A percentile compares a stretch with the other conserved stretches of the same genome.
Conservation (phyloP, 163 green algal species). For the Scenedesmus sp. region DNA sequence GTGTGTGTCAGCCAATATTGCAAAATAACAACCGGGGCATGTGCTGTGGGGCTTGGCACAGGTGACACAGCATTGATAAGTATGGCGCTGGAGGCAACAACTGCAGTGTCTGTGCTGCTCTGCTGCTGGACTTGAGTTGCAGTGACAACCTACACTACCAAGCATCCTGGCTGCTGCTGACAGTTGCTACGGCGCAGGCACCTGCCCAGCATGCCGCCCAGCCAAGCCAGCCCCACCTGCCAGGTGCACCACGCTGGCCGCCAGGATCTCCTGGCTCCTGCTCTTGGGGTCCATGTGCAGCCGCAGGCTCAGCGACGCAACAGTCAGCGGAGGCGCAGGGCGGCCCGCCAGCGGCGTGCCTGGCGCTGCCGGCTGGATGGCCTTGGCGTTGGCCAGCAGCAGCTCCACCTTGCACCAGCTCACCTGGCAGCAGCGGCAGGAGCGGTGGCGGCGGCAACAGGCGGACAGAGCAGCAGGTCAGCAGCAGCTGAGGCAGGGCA, state of each 20-base stretch:
- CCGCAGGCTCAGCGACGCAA: slow-evolving; percentile 93
- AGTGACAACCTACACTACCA: too few species aligned
- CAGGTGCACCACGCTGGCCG: slow-evolving; percentile 64
- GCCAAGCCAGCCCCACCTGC: background rate
- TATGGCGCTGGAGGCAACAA: too few species aligned
- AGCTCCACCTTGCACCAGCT: slow-evolving; percentile 96
- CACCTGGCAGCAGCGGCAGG: slow-evolving; percentile 66
- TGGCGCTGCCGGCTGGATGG: slow-evolving; percentile 55
- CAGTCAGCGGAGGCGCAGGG: slow-evolving; percentile 81
- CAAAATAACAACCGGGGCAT: background rate
- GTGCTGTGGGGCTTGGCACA: background rate
- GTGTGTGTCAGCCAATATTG: background rate
- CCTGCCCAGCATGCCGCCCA: background rate
- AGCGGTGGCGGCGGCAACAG: background rate
- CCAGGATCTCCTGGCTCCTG: slow-evolving; percentile 71
- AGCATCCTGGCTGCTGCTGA: too few species aligned
- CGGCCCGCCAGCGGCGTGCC: slow-evolving; percentile 40
- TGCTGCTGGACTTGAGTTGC: too few species aligned
- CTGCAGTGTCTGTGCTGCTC: too few species aligned
- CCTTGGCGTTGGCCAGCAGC: slow-evolving; percentile 80
- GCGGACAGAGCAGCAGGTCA: background rate
- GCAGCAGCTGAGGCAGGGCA: background rate
- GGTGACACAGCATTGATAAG: too few species aligned
- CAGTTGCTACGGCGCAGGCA: too few species aligned
- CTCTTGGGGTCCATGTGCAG: slow-evolving; percentile 79